Conservation (phyloP, 106 monocot genomes). For the Dactylorhiza incarnata region DNA sequence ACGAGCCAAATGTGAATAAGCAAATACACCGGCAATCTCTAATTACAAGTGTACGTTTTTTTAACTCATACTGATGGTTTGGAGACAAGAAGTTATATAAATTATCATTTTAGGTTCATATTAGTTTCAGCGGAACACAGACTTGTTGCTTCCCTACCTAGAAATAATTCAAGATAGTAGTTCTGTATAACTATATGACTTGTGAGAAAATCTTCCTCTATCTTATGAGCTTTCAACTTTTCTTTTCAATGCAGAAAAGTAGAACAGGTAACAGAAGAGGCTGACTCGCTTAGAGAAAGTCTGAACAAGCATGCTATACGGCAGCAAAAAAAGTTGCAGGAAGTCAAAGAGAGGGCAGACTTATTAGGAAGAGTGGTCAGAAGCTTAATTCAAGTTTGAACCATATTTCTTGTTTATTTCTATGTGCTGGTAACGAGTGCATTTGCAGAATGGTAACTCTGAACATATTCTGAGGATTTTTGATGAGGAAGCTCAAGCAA, state of each 20-base stretch:
- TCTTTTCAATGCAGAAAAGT: slow-evolving; percentile 57
- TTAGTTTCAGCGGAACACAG: too few relatives aligned
- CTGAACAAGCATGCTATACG: slow-evolving; percentile 47
- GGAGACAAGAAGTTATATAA: too few relatives aligned
- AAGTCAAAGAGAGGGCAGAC: slow-evolving; percentile 74
- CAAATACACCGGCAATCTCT: too few relatives aligned
- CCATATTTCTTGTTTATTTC: not conserved
- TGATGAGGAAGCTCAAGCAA: slow-evolving; percentile 84
- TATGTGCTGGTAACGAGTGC: not conserved
- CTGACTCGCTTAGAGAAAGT: slow-evolving; percentile 61
- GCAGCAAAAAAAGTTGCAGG: slow-evolving; percentile 54
- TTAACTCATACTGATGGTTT: too few relatives aligned
- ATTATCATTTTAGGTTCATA: too few relatives aligned
- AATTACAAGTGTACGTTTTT: too few relatives aligned
- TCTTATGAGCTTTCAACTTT: not conserved
- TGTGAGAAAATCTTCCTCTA: not conserved
- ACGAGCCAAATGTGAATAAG: too few relatives aligned
- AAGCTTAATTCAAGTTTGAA: not conserved
- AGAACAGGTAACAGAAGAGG: slow-evolving; percentile 73
- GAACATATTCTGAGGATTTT: slow-evolving; percentile 79
- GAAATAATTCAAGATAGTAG: not conserved
- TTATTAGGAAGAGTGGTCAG: slow-evolving; percentile 72
- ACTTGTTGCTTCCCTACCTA: not conserved
- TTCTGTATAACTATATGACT: not conserved
- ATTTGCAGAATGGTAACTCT: slow-evolving; percentile 69